Percentiles rank a stretch among this genome's conserved stretches.
phyloP scores from a whole-genome alignment of 306 rosid genomes.

The Vachellia pachyceras region DNA sequence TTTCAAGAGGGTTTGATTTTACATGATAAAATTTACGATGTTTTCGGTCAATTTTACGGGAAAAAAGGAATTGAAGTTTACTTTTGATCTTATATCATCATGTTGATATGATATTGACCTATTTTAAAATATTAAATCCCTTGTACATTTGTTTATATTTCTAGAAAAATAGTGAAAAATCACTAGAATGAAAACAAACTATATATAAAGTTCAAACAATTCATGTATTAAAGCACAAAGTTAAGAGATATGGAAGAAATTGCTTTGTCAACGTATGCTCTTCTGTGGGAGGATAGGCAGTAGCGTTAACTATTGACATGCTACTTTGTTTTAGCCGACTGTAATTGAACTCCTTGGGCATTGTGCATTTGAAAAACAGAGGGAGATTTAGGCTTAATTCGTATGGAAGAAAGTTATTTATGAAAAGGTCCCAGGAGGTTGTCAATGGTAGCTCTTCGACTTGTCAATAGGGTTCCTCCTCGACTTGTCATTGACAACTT shows the following conservation, averaged over 20 bases:
- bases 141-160: slow-evolving; percentile 6
- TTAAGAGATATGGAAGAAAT: background rate
- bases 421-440: too few relatives aligned
- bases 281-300: background rate
- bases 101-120: slow-evolving; percentile 33
- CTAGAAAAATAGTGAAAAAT: background rate
- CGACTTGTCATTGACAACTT: too few relatives aligned
- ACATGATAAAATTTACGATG: slow-evolving; percentile 67
- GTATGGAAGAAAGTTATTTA: too few relatives aligned
- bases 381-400: too few relatives aligned
- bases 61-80: slow-evolving; percentile 51
- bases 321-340: background rate
- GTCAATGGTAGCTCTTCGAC: too few relatives aligned
- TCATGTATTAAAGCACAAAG: background rate
- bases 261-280: background rate
- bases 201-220: too few relatives aligned
- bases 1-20: slow-evolving; percentile 64
- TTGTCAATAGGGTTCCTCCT: too few relatives aligned
- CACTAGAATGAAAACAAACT: background rate
- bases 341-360: too few relatives aligned
- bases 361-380: too few relatives aligned
- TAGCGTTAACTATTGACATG: background rate
- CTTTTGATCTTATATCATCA: slow-evolving; percentile 43
- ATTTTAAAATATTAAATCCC: background rate
- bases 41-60: slow-evolving; percentile 63